phyloP scores from a whole-genome alignment of 1,139 yeast genomes.

The Hemisphaericaspora xylofermentans region DNA sequence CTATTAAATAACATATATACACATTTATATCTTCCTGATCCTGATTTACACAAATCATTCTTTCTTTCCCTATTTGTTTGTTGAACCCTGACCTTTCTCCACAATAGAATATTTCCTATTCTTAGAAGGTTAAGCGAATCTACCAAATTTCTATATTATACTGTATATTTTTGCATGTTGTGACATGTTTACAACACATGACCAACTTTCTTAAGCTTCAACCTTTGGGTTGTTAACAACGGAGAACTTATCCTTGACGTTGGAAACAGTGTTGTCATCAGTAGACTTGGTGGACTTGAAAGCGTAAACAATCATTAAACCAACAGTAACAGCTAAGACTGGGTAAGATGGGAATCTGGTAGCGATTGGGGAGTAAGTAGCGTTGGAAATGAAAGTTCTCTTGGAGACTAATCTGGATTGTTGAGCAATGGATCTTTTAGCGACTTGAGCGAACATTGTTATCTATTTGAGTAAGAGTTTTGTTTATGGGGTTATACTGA shows the following conservation, averaged over 20 bases:
- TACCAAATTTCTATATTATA: too few species aligned
- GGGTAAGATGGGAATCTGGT: background rate
- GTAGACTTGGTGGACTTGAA: background rate
- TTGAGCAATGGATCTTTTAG: constrained; percentile 1
- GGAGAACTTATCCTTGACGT: constrained; percentile 1
- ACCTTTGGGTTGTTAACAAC: background rate
- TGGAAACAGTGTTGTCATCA: constrained; percentile 1
- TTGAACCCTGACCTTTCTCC: too few species aligned
- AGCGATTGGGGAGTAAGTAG: background rate
- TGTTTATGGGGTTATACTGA: too few species aligned
- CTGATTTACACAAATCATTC: too few species aligned
- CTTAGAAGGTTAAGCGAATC: too few species aligned
- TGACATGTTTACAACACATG: background rate
- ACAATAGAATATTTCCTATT: too few species aligned
- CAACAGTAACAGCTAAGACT: background rate
- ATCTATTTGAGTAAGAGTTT: too few species aligned
- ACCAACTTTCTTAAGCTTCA: constrained; percentile 1
- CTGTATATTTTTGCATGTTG: too few species aligned
- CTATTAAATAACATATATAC: too few species aligned
- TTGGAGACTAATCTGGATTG: background rate
- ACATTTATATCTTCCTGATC: too few species aligned
- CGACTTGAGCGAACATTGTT: constrained; percentile 1
- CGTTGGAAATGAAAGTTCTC: background rate
- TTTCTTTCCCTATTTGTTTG: too few species aligned
- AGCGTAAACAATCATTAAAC: constrained; percentile 1